Evolutionary conservation across 208 protist genomes (phyloP).

Genomic region (Wallacemonas sp.): DNA sequence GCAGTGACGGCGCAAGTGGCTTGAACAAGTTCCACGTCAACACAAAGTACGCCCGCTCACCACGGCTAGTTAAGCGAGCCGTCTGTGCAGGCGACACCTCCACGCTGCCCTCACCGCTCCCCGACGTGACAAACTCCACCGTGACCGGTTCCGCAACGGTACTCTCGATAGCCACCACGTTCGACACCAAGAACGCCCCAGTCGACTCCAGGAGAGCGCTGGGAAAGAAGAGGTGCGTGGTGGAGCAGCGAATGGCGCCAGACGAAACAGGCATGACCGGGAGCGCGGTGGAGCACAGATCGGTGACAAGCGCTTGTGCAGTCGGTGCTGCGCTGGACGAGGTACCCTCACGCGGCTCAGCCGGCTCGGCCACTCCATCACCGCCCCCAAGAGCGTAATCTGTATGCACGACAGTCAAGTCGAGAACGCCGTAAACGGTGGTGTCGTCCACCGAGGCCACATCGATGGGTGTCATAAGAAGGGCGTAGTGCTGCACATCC

Average conservation of each 20-base stretch:
- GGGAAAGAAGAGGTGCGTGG: conserved; percentile 55
- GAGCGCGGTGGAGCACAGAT: neutral
- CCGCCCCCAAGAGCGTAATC: neutral
- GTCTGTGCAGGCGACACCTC: conserved; percentile 22
- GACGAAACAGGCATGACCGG: conserved; percentile 17
- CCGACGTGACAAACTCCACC: conserved; percentile 42
- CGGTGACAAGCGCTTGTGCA: neutral
- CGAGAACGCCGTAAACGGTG: conserved; percentile 37
- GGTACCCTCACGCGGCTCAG: neutral
- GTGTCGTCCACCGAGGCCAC: conserved; percentile 15
- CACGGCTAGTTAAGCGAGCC: conserved; percentile 18
- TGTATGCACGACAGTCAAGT: conserved; percentile 24
- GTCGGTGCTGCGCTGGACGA: neutral
- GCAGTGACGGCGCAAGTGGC: conserved; percentile 26
- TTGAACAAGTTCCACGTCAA: conserved; percentile 60
- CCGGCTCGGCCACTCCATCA: neutral
- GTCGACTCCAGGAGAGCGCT: conserved; percentile 38
- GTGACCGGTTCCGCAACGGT: conserved; percentile 27
- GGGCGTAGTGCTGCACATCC: conserved; percentile 33
- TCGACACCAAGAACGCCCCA: conserved; percentile 64
- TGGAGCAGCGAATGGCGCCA: conserved; percentile 31
- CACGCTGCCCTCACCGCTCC: conserved; percentile 11
- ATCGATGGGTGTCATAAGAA: conserved; percentile 19
- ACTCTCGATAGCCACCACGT: conserved; percentile 64
- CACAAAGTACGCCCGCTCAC: conserved; percentile 36